Base-by-base conservation (phyloP, 164 flowering plant genomes). In the Macadamia integrifolia region DNA sequence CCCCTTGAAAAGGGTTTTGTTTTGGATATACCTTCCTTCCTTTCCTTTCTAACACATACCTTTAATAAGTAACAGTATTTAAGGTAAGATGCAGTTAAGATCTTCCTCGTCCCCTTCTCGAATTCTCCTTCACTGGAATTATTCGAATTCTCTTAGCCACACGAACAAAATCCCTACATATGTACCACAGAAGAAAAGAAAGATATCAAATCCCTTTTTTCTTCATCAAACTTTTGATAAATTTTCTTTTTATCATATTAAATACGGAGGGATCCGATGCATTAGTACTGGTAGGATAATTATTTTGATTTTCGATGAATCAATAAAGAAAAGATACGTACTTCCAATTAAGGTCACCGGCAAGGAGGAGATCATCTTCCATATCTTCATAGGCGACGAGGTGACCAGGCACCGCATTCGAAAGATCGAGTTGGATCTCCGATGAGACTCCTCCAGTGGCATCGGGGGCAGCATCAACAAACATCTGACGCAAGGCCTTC, bases 271-370 rank as follows among this genome's bases (percentile, higher is more conserved):
- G 23, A 23, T 23, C 23, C 23, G 23, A 23, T 23, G 23, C 23
- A 23, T 23, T 23, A 23, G 23, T 23, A 23, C 23, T 23, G 23
- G 23, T 23, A 23, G 23, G 23, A 23, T 23, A 23, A 23, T 23
- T 23, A 23, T 23, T 23, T 23, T 23, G 23, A 23, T 23, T 2
- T 5, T 35, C 5, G 40, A 35, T 35, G 40, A 35, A 35, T 35
- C 5, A 35, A 35, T 2, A 35, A 5, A 35, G 5, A 35, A 35
- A 35, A 35, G 40, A 35, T 8, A 79, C 86, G 15, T 85, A 88
- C 97, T 85, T 87, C 93, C 93, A 91, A 43, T 83, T 77, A 31
- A 91, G 93, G 65, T 91, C 97, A 29, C 97, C 93, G 62, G 80
- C 93, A 48, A 91, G 91, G 66, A 91, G 93, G 14, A 91, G 92